Conservation (phyloP, 1,284 basidiomycete species). For the Cutaneotrichosporon dermatis region DNA sequence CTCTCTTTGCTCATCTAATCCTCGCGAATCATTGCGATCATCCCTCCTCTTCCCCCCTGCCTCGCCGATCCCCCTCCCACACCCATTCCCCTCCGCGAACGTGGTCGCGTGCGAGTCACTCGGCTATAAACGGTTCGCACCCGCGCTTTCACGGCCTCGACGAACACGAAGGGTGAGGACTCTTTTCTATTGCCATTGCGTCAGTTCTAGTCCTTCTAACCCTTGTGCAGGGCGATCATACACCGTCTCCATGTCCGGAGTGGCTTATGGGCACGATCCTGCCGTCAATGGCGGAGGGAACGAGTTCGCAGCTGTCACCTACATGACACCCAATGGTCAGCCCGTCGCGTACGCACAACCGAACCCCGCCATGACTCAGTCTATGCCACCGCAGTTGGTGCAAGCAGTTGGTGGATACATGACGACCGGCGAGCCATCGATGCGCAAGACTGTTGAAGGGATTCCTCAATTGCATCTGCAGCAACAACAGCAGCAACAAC, state of each 20-base stretch:
- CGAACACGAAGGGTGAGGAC: no score
- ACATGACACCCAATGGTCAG: slow-evolving; percentile 4
- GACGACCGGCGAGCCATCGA: slow-evolving; percentile 15
- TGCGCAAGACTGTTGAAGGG: slow-evolving; percentile 20
- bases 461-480: slow-evolving; percentile 20
- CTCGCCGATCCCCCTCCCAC: no score
- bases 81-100: no score
- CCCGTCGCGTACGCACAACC: slow-evolving; percentile 2
- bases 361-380: neutral
- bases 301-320: slow-evolving; percentile 4
- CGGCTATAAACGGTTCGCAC: no score
- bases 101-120: no score
- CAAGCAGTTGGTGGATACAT: neutral
- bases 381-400: slow-evolving; percentile 1
- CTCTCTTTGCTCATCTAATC: no score
- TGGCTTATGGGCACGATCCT: slow-evolving; percentile 7
- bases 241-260: slow-evolving; percentile 8
- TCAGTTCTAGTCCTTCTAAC: neutral
- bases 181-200: no score
- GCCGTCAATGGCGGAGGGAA: slow-evolving; percentile 8
- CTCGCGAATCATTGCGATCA: no score
- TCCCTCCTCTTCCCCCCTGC: no score
- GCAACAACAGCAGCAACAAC: neutral
- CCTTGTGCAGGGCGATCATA: neutral
- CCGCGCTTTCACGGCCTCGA: no score